Percentiles rank a stretch among this genome's conserved stretches.
phyloP scores from a whole-genome alignment of 2,329 filamentous ascomycete species.

The Colletotrichum scovillei region DNA sequence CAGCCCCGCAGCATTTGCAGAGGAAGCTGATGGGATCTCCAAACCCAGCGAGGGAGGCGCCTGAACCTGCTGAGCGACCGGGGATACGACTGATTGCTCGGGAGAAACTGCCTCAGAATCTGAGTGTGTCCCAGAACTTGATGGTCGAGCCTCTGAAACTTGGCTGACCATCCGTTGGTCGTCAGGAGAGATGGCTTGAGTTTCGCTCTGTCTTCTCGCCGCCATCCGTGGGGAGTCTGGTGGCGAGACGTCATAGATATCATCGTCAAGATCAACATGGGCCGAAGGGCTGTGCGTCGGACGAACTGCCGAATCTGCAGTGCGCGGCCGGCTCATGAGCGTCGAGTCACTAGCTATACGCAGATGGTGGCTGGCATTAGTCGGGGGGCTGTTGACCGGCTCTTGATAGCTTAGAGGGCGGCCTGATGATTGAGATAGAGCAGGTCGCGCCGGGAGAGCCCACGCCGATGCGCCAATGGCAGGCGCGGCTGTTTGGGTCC shows the following conservation, averaged over 20 bases:
- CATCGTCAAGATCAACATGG: constrained; percentile 47
- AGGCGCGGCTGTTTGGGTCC: constrained; percentile 36
- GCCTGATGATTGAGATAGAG: constrained; percentile 24
- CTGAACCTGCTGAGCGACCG: background rate
- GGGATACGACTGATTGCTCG: background rate
- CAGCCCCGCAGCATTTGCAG: constrained; percentile 31
- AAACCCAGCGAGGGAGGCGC: constrained; percentile 40
- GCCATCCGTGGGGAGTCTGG: constrained; percentile 52
- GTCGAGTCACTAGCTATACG: constrained; percentile 34
- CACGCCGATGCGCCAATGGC: constrained; percentile 29
- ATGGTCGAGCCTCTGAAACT: background rate
- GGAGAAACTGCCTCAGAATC: constrained; percentile 1
- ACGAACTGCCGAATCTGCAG: constrained; percentile 19
- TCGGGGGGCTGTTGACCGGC: constrained; percentile 1
- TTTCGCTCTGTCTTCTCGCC: constrained; percentile 25
- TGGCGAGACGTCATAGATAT: constrained; percentile 61
- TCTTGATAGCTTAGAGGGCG: constrained; percentile 31
- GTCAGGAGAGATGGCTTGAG: background rate
- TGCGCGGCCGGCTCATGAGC: constrained; percentile 27
- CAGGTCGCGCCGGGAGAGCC: constrained; percentile 24
- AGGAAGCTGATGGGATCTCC: constrained; percentile 43
- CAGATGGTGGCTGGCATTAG: constrained; percentile 17
- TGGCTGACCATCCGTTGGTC: constrained; percentile 15
- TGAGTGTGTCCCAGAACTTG: background rate
- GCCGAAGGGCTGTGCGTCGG: constrained; percentile 23